Evolutionary conservation across 371 early-diverging fungal species (phyloP).

Genomic region (Mortierella sp.): DNA sequence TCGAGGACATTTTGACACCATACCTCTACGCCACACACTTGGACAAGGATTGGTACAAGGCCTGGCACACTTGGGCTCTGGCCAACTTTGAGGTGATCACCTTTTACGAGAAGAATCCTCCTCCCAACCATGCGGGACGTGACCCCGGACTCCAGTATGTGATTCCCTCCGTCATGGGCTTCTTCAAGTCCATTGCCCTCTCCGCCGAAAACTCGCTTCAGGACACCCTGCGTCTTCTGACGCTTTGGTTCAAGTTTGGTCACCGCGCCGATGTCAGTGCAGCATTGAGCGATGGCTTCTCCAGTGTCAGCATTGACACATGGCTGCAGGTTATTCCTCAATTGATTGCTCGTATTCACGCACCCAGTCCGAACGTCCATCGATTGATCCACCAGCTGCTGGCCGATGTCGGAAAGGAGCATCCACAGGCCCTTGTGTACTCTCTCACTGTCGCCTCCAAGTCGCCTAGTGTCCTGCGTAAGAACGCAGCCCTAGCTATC

Average conservation of each 20-base stretch:
- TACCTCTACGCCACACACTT: slow-evolving; percentile 92
- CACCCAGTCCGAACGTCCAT: slow-evolving; percentile 86
- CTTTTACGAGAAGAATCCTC: slow-evolving; percentile 71
- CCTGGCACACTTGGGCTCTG: slow-evolving; percentile 99
- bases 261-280: slow-evolving; percentile 88
- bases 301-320: slow-evolving; percentile 92
- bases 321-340: slow-evolving; percentile 99
- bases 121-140: slow-evolving; percentile 42
- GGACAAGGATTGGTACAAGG: slow-evolving; percentile 97
- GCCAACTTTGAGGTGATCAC: slow-evolving; percentile 94
- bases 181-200: slow-evolving; percentile 95
- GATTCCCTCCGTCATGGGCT: slow-evolving; percentile 77
- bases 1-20: slow-evolving; percentile 86
- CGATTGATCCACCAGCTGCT: slow-evolving; percentile 91
- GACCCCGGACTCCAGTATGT: slow-evolving; percentile 62
- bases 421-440: slow-evolving; percentile 98
- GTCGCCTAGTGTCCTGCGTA: slow-evolving; percentile 84
- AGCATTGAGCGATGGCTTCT: slow-evolving; percentile 91
- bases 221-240: slow-evolving; percentile 95
- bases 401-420: slow-evolving; percentile 93
- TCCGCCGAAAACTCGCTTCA: slow-evolving; percentile 94
- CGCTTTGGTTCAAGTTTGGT: slow-evolving; percentile 98
- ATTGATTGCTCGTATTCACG: slow-evolving; percentile 96
- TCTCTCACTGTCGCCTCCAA: slow-evolving; percentile 97
- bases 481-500: slow-evolving; percentile 88